Base-by-base conservation (phyloP, 2,329 filamentous ascomycete genomes). In the Magnaporthiopsis rhizophila region DNA sequence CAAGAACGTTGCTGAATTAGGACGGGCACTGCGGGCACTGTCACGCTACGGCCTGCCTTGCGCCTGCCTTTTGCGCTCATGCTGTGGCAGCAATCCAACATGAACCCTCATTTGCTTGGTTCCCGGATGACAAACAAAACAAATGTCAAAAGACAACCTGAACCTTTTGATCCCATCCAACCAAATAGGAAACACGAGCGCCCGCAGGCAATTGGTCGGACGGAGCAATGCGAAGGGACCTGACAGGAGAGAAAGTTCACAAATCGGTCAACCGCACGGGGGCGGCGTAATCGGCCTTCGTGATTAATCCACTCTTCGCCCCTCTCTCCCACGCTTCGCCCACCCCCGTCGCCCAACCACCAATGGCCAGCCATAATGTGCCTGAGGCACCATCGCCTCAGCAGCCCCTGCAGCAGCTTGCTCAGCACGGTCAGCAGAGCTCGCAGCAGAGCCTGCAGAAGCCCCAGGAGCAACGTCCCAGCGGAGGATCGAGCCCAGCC, bases 401-500 rank as follows among this genome's bases (percentile, higher is more conserved):
- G 58, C 63, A 62, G 62, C 38, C 65, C 65, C 62, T 59, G 64
- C 50, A 64, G 62, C 60, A 64, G 45, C 45, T 24, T 6, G n/a
- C 45, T 9, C 45, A 53, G 45, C 21, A 53, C 21, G 45, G 45
- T 21, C 21, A 24, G 21, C 45, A 53, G 45, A 53, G n/a, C 45
- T 21, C 45, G n/a, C 45, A 53, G n/a, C 45, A 38, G 32, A 9
- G 11, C 8, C 32, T 1, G 32, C 32, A 34, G 32, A 5, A 34
- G 32, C 32, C 8, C 11, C 45, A 53, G n/a, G 21, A 53, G 45
- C 45, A 53, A 53, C n/a, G 45, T 21, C 45, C 45, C 45, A 53
- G 45, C 21, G 21, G 18, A 53, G 18, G 45, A 24, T 53, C 45
- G 45, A 53, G 45, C 45, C 45, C 45, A 24, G 21, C 38, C 11